A percentile compares a stretch with the other conserved stretches of the same genome.
These are phyloP conservation scores for Sugiyamaella boreocaroliniensis DNA, from an alignment of 805 yeast species.

Conservation along the genomic window DNA sequence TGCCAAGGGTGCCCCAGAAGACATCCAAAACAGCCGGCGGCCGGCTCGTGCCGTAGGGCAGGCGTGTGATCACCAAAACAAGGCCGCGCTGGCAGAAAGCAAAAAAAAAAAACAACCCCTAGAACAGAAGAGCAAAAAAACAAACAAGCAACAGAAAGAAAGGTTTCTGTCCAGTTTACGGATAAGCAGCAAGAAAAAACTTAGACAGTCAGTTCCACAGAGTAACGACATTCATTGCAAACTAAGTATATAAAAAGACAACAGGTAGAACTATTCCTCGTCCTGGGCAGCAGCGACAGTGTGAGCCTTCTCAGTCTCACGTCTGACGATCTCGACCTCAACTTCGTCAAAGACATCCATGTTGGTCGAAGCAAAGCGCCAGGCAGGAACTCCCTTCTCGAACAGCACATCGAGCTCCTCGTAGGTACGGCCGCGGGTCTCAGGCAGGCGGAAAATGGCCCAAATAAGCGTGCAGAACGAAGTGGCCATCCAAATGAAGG, in stretches of 20 bases:
- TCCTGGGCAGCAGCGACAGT: background rate
- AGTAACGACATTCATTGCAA: background rate
- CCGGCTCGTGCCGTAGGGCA: too few species aligned
- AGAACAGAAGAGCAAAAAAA: too few species aligned
- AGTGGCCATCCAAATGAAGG: conserved; percentile 42
- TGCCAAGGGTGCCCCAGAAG: too few species aligned
- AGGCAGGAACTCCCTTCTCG: conserved; percentile 25
- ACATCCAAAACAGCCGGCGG: too few species aligned
- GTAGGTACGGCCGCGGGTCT: conserved; percentile 49
- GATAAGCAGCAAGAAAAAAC: too few species aligned
- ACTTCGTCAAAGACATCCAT: conserved; percentile 10
- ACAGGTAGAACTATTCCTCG: too few species aligned
- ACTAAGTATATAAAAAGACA: background rate
- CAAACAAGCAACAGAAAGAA: too few species aligned
- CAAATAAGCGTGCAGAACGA: conserved; percentile 39
- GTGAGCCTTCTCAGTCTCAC: background rate
- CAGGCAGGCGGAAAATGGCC: conserved; percentile 50
- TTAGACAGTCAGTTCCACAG: too few species aligned
- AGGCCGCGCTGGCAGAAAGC: too few species aligned
- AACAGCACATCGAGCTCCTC: conserved; percentile 54
- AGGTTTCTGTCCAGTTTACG: too few species aligned
- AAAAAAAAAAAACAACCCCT: too few species aligned
- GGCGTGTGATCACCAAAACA: too few species aligned
- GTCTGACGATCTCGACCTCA: background rate
- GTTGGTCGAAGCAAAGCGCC: conserved; percentile 18